Percentiles rank a stretch among this genome's conserved stretches.
Conservation (phyloP, 805 yeast genomes). For the Saccharomycopsis olivae region DNA sequence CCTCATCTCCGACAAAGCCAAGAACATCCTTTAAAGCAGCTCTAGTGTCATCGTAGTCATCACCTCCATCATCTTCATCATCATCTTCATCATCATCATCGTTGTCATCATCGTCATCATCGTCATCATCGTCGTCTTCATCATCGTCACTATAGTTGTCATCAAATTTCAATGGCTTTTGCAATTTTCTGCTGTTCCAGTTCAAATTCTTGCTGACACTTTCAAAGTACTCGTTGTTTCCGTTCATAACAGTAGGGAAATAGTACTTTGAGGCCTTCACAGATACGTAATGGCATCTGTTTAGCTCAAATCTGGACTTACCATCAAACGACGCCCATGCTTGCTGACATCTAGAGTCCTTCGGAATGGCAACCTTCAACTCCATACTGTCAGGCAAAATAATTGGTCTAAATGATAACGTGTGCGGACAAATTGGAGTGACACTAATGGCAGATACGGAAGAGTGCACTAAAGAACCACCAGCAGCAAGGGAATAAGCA, state of each 20-base stretch:
- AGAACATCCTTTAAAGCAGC: too few relatives aligned
- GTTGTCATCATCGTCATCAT: not conserved
- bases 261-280: constrained; percentile 83
- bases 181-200: constrained; percentile 89
- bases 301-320: constrained; percentile 69
- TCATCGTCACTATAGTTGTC: constrained; percentile 7
- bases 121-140: not conserved
- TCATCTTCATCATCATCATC: not conserved
- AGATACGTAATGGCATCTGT: constrained; percentile 76
- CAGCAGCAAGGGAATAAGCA: constrained; percentile 90
- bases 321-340: constrained; percentile 99
- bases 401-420: constrained; percentile 86
- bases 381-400: constrained; percentile 89
- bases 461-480: constrained; percentile 92
- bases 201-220: constrained; percentile 76
- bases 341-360: constrained; percentile 61
- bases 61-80: not conserved
- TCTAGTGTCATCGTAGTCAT: not conserved
- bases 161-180: constrained; percentile 40
- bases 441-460: constrained; percentile 86
- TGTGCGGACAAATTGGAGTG: constrained; percentile 95
- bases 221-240: constrained; percentile 70
- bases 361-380: constrained; percentile 72
- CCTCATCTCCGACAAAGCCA: too few relatives aligned
- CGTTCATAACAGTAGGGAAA: constrained; percentile 81